Conservation (phyloP, 768 basidiomycete species). For the Suillus variegatus region DNA sequence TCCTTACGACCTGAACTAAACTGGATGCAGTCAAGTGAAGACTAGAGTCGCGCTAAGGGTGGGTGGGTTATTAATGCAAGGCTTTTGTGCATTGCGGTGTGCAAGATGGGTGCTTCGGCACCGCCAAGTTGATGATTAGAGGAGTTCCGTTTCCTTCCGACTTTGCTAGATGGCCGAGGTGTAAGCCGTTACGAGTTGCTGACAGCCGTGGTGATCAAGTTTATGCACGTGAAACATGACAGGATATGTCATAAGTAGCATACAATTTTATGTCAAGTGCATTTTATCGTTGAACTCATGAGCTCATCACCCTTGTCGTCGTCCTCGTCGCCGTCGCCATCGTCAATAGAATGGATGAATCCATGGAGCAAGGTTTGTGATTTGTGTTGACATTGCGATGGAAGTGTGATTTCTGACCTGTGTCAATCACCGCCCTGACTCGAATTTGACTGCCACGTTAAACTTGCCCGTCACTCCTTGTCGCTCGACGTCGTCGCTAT, state of each 20-base stretch:
- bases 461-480: neutral
- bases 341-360: neutral
- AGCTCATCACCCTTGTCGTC: neutral
- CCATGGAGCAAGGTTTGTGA: neutral
- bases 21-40: too few relatives aligned
- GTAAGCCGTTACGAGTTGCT: neutral
- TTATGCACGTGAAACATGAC: neutral
- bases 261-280: neutral
- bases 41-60: neutral
- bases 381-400: neutral
- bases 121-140: neutral
- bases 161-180: neutral
- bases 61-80: too few relatives aligned
- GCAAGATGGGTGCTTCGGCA: neutral
- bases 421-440: constrained; percentile 3
- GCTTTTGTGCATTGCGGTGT: neutral
- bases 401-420: neutral
- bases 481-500: neutral
- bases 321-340: neutral
- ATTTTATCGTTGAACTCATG: neutral
- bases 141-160: neutral
- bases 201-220: neutral
- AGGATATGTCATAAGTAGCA: neutral
- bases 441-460: constrained; percentile 5
- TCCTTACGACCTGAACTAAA: neutral